Evolutionary conservation across 352 stramenopile genomes (phyloP), one percentile per base, ranked within the genome.

Genomic region (Phytophthora brassicae): DNA sequence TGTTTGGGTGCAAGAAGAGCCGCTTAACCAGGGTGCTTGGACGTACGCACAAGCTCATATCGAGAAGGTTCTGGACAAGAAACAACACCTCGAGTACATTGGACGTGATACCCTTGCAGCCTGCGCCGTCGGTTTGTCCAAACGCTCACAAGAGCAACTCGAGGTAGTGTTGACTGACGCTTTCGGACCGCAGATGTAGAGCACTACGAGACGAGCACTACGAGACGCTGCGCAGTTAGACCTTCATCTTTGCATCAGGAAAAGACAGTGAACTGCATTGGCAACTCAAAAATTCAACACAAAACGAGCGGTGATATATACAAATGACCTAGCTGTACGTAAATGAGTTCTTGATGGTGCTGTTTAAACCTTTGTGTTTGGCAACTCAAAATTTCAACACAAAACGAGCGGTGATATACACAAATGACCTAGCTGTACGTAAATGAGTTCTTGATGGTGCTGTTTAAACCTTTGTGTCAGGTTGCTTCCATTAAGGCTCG

Each of bases 1-100:
- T 39, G 74, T 88, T 17, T 94, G 84, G 79, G 75, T 92, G 31
- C 86, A 94, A 45, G 86, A 94, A 64, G 86, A 94, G 60, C 86
- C 86, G 6, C 44, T 90, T 41, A 94, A 94, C 75, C 81, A 91
- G 41, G 86, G 86, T 33, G 76, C 83, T 23, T 94, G 86, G 86
- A 71, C 68, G 26, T 93, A 93, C 60, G 68, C 72, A 1, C 77
- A 86, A 56, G 45, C 77, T 38, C 84, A 93, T 53, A 63, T 94
- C 36, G 82, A 93, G 48, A 92, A 94, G 46, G 56, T 91, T 22
- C 58, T 89, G 19, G 52, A 48, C 44, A 86, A 87, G 60, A 84
- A 87, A 49, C 63, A 70, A 23, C 53, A 69, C 4, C 66, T 92
- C 26, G 74, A 90, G 59, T 91, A 75, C 61, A 89, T 92, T 39